Evolutionary conservation across 2,329 filamentous ascomycete species (phyloP).

Genomic region (Pezicula rhizophila): DNA sequence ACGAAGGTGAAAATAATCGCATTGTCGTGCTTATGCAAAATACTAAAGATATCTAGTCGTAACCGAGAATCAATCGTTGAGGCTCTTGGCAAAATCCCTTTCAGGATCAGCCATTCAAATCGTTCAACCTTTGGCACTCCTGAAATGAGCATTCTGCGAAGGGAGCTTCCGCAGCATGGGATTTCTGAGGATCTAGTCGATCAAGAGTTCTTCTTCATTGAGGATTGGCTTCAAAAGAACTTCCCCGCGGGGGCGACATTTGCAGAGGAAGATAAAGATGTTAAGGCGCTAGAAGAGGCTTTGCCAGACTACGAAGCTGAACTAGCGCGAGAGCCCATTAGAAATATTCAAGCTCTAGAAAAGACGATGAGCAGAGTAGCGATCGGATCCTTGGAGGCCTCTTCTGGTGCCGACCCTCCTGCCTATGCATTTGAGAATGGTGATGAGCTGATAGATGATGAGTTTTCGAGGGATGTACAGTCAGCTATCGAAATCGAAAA

Average conservation of each 20-base stretch:
- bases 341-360: neutral
- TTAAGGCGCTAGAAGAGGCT: neutral
- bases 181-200: conserved; percentile 9
- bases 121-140: neutral
- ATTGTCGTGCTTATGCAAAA: neutral
- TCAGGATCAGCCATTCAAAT: neutral
- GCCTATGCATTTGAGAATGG: conserved; percentile 15
- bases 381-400: too few relatives aligned
- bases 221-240: conserved; percentile 10
- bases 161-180: conserved; percentile 8
- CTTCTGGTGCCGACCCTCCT: conserved; percentile 8
- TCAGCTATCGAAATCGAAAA: conserved; percentile 9
- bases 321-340: neutral
- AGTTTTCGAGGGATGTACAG: conserved; percentile 11
- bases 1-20: conserved; percentile 7
- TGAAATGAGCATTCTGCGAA: conserved; percentile 1
- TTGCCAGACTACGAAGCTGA: conserved; percentile 13
- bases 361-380: conserved; percentile 3
- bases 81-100: too few relatives aligned
- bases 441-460: conserved; percentile 8
- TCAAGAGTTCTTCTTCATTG: conserved; percentile 17
- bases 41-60: too few relatives aligned
- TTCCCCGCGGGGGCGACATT: neutral
- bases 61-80: too few relatives aligned
- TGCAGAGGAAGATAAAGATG: neutral